Evolutionary conservation across 2,329 filamentous ascomycete genomes (phyloP), one percentile per base, ranked within the genome.

Genomic region (Penicillium nordicum): DNA sequence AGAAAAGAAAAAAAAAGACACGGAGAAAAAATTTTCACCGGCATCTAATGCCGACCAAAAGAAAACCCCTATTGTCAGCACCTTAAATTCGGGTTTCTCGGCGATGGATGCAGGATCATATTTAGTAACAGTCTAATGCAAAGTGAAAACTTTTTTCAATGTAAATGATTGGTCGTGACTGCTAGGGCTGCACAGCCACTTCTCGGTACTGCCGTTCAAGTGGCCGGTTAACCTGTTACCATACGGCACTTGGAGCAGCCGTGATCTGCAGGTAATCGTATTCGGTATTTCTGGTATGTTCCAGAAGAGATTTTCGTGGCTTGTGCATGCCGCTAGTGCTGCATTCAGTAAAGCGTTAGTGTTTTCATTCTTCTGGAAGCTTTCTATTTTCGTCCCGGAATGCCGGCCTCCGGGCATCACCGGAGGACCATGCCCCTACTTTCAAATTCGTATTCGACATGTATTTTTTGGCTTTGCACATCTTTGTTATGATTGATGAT

Each of bases 71-170:
- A 11, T 53, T 53, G 64, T 66, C 61, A 65, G 63, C 63, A 66
- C 64, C 40, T 57, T 63, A 66, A 63, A 45, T 49, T 48, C 53
- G 55, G 37, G 40, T 14, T 52, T 37, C 53, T 53, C 51, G 46
- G 50, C n/a, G 23, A 46, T 16, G 25, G 45, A 59, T 61, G 61
- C 58, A 62, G 47, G 51, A 57, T 55, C 53, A 61, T 45, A 59
- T 58, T 63, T 63, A 62, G 55, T 60, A 65, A 54, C 43, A 43
- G 37, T n/a, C 61, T 66, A 63, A 64, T 66, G 63, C 63, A 65
- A 48, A 34, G 38, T 36, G 49, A 58, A 57, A 64, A 25, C 32
- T 62, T 57, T 63, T 59, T 63, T 59, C 48, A 25, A 55, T 61
- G 57, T 40, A 46, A 53, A 48, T 63, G 56, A 66, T 65, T 66